Evolutionary conservation across 2,329 filamentous ascomycete genomes (phyloP).

Genomic region (Cladophialophora yegresii): DNA sequence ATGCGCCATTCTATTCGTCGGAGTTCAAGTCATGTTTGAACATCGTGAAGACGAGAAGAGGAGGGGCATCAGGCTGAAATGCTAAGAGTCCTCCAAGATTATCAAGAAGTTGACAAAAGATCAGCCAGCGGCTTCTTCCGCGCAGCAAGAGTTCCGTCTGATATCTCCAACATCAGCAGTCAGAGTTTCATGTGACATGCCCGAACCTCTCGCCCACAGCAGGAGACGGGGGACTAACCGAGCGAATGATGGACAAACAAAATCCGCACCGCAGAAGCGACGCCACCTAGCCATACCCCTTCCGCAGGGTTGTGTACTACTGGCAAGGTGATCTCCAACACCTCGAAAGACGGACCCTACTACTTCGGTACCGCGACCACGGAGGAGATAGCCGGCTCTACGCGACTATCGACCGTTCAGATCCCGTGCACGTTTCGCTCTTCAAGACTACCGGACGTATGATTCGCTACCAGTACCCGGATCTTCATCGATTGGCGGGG

Average conservation of each 20-base stretch:
- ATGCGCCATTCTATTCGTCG: conserved; percentile 76
- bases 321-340: conserved; percentile 28
- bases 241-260: neutral
- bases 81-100: conserved; percentile 50
- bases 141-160: neutral
- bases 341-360: conserved; percentile 57
- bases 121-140: neutral
- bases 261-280: neutral
- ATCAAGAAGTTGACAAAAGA: neutral
- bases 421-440: conserved; percentile 74
- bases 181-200: neutral
- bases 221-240: neutral
- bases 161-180: neutral
- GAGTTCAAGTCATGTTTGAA: conserved; percentile 95
- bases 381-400: conserved; percentile 74
- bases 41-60: conserved; percentile 81
- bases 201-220: neutral
- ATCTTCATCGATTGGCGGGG: conserved; percentile 50
- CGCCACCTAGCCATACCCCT: neutral
- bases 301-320: neutral
- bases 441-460: conserved; percentile 71
- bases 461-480: conserved; percentile 61
- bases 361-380: conserved; percentile 72
- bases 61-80: conserved; percentile 79
- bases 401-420: conserved; percentile 67